A percentile compares a stretch with the other conserved stretches of the same genome.
Evolutionary conservation across 371 early-diverging fungal genomes (phyloP).

Genomic region (Mucor mucedo): DNA sequence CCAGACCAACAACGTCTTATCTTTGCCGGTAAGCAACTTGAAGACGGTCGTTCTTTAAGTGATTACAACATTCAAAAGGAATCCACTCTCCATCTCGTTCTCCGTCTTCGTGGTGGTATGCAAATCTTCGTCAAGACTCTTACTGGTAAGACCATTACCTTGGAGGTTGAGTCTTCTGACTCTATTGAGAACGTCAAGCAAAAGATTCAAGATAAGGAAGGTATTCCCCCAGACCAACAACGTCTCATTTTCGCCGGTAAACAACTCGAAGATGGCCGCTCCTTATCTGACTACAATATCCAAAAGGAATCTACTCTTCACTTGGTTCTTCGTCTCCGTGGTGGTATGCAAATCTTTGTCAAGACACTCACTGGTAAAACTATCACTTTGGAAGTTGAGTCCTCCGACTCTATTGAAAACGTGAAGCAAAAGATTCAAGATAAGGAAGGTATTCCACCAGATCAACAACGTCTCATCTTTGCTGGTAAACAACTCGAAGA

Average conservation of each 20-base stretch:
- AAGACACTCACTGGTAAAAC: slow-evolving; percentile 99
- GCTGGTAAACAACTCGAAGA: slow-evolving; percentile 99
- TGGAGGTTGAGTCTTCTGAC: slow-evolving; percentile 96
- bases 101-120: slow-evolving; percentile 89
- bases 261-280: slow-evolving; percentile 97
- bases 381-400: slow-evolving; percentile 97
- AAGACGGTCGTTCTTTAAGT: slow-evolving; percentile 91
- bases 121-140: slow-evolving; percentile 98
- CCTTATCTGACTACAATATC: slow-evolving; percentile 82
- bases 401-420: slow-evolving; percentile 88
- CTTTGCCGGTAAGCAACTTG: slow-evolving; percentile 98
- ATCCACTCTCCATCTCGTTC: slow-evolving; percentile 95
- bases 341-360: slow-evolving; percentile 90
- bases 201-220: slow-evolving; percentile 97
- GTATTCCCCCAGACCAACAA: slow-evolving; percentile 99
- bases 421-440: slow-evolving; percentile 99
- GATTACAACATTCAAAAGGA: slow-evolving; percentile 91
- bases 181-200: slow-evolving; percentile 93
- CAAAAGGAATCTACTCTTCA: slow-evolving; percentile 97
- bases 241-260: slow-evolving; percentile 99
- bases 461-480: slow-evolving; percentile 99
- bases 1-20: slow-evolving; percentile 99
- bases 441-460: slow-evolving; percentile 91
- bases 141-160: slow-evolving; percentile 98
- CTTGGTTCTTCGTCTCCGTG: slow-evolving; percentile 95